A percentile compares a stretch with the other conserved stretches of the same genome.
Evolutionary conservation across 2,329 filamentous ascomycete genomes (phyloP).

Genomic region (Teratosphaeria zuluensis): DNA sequence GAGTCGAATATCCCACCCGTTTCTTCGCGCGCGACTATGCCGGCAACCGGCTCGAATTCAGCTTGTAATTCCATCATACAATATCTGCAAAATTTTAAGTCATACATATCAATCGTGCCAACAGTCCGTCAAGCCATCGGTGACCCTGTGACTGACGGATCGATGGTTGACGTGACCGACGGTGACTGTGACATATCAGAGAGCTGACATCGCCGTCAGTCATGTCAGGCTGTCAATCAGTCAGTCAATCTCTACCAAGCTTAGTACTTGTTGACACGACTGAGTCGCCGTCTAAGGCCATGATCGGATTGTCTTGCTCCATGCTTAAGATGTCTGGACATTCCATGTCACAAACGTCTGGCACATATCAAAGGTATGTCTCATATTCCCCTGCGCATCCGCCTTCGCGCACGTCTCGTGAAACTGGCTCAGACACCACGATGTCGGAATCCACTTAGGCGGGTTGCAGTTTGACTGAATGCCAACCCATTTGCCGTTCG

Average conservation of each 20-base stretch:
- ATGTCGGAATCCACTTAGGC: neutral
- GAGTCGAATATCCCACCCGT: constrained; percentile 49
- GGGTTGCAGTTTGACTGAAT: neutral
- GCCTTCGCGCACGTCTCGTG: neutral
- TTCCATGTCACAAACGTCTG: neutral
- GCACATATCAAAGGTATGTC: neutral
- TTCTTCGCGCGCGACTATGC: constrained; percentile 49
- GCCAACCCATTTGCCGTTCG: neutral
- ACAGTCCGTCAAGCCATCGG: too few species aligned
- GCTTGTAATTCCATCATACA: constrained; percentile 15
- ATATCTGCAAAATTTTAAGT: neutral
- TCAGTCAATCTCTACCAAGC: too few species aligned
- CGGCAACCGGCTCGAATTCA: constrained; percentile 33
- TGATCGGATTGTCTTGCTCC: neutral
- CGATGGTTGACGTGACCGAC: too few species aligned
- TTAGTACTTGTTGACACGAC: too few species aligned
- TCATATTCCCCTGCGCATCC: neutral
- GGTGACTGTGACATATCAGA: too few species aligned
- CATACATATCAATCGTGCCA: neutral
- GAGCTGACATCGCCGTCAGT: too few species aligned
- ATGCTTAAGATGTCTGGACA: neutral
- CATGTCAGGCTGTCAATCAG: too few species aligned
- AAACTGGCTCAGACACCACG: neutral
- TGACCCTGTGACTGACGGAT: too few species aligned
- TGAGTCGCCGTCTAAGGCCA: too few species aligned